Base-by-base conservation (phyloP, 2,329 filamentous ascomycete species). In the Scytalidium lignicola region DNA sequence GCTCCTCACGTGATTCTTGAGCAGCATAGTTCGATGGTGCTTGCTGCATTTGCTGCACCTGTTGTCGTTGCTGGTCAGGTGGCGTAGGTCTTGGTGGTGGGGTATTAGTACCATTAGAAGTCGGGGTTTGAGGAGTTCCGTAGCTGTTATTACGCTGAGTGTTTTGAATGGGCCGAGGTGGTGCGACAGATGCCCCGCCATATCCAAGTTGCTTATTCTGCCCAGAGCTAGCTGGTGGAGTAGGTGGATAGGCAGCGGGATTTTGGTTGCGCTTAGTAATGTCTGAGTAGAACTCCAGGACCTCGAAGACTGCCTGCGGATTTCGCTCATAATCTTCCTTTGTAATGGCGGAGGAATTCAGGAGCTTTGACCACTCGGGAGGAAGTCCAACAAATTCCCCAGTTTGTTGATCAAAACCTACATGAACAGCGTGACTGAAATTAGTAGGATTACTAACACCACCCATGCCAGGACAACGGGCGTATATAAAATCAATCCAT, bases 241-340 rank as follows among this genome's bases (percentile, higher is more conserved):
- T 85, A 2, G 88, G 83, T 21, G 84, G 71, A 62, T 84, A 90
- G 59, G 80, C 77, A 56, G 80, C 76, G 9, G 85, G 84, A 62
- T 90, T 83, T 49, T 90, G 83, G 45, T 80, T 78, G 54, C 85
- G 76, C 72, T 90, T 90, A 55, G 86, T 85, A 43, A 91, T 85
- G 67, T 90, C 87, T 1, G 87, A 89, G 70, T 91, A 92, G 70
- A 92, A 92, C 65, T 91, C 86, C 17, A 92, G 73, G 41, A 90
- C 88, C 65, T 92, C 88, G 48, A 90, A 84, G 21, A 83, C 86
- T 51, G 83, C 90, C 72, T 92, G 86, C 4, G 93, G 93, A 63
- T 99, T 96, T 64, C 93, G 91, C 70, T 95, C 90, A 70, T 97
- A 97, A 67, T 99, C 93, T 63, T 99, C 93, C 70, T 96, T 96